These are phyloP conservation scores for Lepraria neglecta DNA, from an alignment of 495 filamentous ascomycete genomes.

Conservation along the genomic window DNA sequence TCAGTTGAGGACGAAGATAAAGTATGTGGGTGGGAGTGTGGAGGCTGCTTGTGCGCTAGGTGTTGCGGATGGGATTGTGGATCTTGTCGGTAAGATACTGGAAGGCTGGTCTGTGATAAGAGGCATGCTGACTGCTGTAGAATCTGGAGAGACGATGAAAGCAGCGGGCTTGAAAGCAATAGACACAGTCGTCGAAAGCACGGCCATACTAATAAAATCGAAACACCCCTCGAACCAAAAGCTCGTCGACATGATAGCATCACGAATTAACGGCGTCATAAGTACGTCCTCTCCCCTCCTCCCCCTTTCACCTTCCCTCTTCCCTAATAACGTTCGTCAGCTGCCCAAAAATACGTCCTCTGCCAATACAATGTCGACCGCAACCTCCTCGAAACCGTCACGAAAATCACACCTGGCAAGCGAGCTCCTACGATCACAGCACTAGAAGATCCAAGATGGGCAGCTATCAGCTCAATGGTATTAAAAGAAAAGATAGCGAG, in stretches of 20 bases:
- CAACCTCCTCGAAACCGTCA: conserved; percentile 55
- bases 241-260: conserved; percentile 72
- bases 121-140: conserved; percentile 37
- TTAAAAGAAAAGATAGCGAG: conserved; percentile 80
- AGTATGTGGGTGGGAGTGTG: conserved; percentile 89
- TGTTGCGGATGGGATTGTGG: conserved; percentile 93
- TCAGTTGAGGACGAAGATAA: conserved; percentile 72
- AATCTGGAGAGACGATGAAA: conserved; percentile 98
- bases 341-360: conserved; percentile 87
- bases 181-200: conserved; percentile 81
- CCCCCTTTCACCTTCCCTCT: not conserved
- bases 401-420: conserved; percentile 84
- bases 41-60: conserved; percentile 94
- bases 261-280: conserved; percentile 85
- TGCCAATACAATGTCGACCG: conserved; percentile 94
- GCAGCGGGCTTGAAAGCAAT: conserved; percentile 95
- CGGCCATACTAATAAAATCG: conserved; percentile 86
- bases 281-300: conserved; percentile 44
- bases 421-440: conserved; percentile 85
- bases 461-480: conserved; percentile 90
- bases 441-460: conserved; percentile 85
- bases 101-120: not conserved
- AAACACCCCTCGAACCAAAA: conserved; percentile 64
- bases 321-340: conserved; percentile 30
- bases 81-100: conserved; percentile 74